These are phyloP conservation scores for Hypomontagnella submonticulosa DNA, from an alignment of 495 filamentous ascomycete species.

Conservation along the genomic window DNA sequence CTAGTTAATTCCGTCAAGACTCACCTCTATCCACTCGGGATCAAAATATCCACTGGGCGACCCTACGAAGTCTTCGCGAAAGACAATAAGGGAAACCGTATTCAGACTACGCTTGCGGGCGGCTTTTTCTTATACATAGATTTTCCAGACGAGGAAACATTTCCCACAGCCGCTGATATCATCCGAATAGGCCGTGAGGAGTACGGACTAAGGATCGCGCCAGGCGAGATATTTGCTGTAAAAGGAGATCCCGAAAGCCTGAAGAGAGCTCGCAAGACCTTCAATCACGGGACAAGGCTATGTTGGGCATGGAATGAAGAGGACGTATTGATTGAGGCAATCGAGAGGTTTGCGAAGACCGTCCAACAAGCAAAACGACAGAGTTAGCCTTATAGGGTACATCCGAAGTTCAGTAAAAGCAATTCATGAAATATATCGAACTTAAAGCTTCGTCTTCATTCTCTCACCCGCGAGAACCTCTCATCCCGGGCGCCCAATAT, in stretches of 20 bases:
- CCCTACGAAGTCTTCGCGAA: slow-evolving; percentile 28
- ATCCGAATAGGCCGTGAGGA: slow-evolving; percentile 59
- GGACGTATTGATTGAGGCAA: slow-evolving; percentile 66
- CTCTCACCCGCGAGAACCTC: too few relatives aligned
- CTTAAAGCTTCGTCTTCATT: too few relatives aligned
- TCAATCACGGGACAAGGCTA: slow-evolving; percentile 64
- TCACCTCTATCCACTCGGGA: slow-evolving; percentile 70
- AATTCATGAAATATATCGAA: too few relatives aligned
- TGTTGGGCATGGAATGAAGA: slow-evolving; percentile 78
- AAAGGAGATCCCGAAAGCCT: slow-evolving; percentile 59
- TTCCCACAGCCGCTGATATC: slow-evolving; percentile 58
- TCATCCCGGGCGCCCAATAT: too few relatives aligned
- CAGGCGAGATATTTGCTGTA: slow-evolving; percentile 71
- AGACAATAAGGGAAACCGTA: slow-evolving; percentile 21
- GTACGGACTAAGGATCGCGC: slow-evolving; percentile 66
- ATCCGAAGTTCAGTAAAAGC: too few relatives aligned
- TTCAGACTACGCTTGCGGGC: slow-evolving; percentile 55
- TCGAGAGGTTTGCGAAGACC: slow-evolving; percentile 62
- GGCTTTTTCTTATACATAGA: slow-evolving; percentile 80
- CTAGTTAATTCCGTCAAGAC: slow-evolving; percentile 66
- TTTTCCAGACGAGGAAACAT: slow-evolving; percentile 61
- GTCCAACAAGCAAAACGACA: slow-evolving; percentile 3
- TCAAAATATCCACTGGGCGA: slow-evolving; percentile 47
- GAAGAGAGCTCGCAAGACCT: slow-evolving; percentile 47
- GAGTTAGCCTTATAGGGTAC: too few relatives aligned